Conservation (phyloP, 2,329 filamentous ascomycete genomes). For the Nannizziopsis arthrosporioides region DNA sequence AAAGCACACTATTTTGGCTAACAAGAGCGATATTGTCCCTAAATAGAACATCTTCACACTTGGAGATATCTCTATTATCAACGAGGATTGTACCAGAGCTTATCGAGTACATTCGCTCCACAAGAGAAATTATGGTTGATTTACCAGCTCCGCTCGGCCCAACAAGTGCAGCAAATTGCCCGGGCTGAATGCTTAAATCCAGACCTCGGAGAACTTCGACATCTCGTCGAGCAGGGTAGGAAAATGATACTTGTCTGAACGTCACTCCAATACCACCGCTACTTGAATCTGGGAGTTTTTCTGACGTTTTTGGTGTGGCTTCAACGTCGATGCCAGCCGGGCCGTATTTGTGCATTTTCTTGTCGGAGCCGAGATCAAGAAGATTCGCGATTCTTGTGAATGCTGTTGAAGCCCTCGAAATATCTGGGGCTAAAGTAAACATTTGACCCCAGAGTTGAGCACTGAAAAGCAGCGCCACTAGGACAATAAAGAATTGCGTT, state of each 20-base stretch:
- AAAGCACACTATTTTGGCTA: conserved; percentile 64
- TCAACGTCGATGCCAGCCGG: conserved; percentile 13
- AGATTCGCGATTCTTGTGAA: conserved; percentile 45
- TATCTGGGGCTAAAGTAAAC: conserved; percentile 62
- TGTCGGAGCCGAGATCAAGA: conserved; percentile 28
- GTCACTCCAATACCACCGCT: conserved; percentile 34
- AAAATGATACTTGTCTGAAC: conserved; percentile 51
- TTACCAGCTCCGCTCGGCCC: conserved; percentile 68
- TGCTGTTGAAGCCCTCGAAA: conserved; percentile 55
- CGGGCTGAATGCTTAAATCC: conserved; percentile 41
- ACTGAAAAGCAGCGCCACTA: conserved; percentile 59
- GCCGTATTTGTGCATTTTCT: conserved; percentile 17
- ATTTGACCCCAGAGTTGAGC: conserved; percentile 64
- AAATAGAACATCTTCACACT: conserved; percentile 55
- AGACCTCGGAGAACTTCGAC: conserved; percentile 48
- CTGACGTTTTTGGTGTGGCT: conserved; percentile 11
- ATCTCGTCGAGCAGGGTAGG: conserved; percentile 54
- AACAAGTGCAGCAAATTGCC: conserved; percentile 42
- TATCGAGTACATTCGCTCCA: conserved; percentile 66
- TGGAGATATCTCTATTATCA: conserved; percentile 61
- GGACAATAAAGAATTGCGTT: conserved; percentile 62
- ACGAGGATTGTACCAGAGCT: conserved; percentile 52
- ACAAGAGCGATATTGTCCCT: conserved; percentile 61
- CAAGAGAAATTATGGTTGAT: conserved; percentile 57
- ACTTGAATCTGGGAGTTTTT: conserved; percentile 13